Evolutionary conservation across 2,329 filamentous ascomycete species (phyloP), one percentile per base, ranked within the genome.

Genomic region (Mycosphaerella sp.): DNA sequence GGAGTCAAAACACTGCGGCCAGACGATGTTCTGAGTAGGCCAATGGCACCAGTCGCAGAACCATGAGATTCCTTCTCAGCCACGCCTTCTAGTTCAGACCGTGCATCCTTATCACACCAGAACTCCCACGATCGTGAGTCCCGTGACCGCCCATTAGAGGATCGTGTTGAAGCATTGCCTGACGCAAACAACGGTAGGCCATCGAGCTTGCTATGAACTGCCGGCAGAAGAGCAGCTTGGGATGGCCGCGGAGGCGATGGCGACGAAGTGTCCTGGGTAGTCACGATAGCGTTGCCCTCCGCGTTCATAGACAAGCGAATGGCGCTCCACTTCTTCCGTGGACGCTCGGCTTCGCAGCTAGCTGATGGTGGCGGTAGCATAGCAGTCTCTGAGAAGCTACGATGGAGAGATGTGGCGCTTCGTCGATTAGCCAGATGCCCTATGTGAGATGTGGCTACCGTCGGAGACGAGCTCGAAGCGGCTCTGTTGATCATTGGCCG

Each of bases 61-160:
- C 87, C 88, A 59, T 79, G 87, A 6, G 81, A 81, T 64, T 94
- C 88, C 60, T 87, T 83, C 70, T 91, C 86, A 8, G 87, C 86
- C 59, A 88, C 85, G n/a, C 80, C 80, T 17, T 85, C 89, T 49
- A 95, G 73, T 59, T 89, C 86, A 63, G 89, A 87, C 39, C 86
- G 83, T 45, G 80, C 75, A 59, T 93, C 87, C 6, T 84, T 83
- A 65, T 95, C 88, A 62, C 88, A 91, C 72, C 87, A 90, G 51
- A 89, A 89, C 64, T 95, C 88, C 91, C 91, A 96, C 6, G 86
- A 87, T 44, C 89, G 83, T 14, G 89, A 87, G 67, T 96, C 87
- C 49, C 88, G 83, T 51, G 90, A 95, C 50, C 91, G 68, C 13
- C 67, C 80, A 49, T 82, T 55, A 84, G 81, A 36, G 88, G 75